phyloP scores from a whole-genome alignment of 768 basidiomycete genomes.

The Phanerodontia chrysosporium region DNA sequence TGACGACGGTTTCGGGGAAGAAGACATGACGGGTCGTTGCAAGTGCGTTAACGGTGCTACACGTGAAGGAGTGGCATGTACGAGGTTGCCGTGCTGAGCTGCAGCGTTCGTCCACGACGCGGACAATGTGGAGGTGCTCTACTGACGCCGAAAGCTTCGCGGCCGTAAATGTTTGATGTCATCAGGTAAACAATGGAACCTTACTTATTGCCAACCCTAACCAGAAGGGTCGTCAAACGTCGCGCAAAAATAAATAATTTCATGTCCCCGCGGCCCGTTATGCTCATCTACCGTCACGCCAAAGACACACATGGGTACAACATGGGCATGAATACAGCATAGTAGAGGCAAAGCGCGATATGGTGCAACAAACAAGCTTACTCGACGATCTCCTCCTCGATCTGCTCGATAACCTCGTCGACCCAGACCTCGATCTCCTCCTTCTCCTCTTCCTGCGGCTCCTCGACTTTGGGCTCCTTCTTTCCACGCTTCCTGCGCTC shows the following conservation, averaged over 20 bases:
- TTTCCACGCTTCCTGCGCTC: constrained; percentile 40
- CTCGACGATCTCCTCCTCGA: constrained; percentile 74
- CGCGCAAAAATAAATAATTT: neutral
- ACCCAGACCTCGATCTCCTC: constrained; percentile 94
- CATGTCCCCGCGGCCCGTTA: neutral
- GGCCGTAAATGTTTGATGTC: neutral
- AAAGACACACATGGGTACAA: neutral
- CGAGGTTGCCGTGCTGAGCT: neutral
- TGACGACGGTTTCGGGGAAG: constrained; percentile 17
- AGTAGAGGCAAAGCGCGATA: neutral
- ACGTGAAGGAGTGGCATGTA: neutral
- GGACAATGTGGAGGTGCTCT: neutral
- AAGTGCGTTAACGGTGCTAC: neutral
- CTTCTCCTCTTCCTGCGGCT: constrained; percentile 53
- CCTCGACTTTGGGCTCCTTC: constrained; percentile 28
- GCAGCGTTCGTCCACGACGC: neutral
- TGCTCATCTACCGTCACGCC: neutral
- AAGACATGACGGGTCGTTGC: neutral
- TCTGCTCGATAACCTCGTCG: constrained; percentile 90
- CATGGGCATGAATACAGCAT: neutral
- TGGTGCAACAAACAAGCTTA: constrained; percentile 12
- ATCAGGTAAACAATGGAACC: neutral
- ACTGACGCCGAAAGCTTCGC: neutral
- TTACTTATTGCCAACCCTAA: constrained; percentile 1
- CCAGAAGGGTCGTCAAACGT: neutral